Evolutionary conservation across 305 asterid genomes (phyloP).

Genomic region (Rubia peregrina): DNA sequence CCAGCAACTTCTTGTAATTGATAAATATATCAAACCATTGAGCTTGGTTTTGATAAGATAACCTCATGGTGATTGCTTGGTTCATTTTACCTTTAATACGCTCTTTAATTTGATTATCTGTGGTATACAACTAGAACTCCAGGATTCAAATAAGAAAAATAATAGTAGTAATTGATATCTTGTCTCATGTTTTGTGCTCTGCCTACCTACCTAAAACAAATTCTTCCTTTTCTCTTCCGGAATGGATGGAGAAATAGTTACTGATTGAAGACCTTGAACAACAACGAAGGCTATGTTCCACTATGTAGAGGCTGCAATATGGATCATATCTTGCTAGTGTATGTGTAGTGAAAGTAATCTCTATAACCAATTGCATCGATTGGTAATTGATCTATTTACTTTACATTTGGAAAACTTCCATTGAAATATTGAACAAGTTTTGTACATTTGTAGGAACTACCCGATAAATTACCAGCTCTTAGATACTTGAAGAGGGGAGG

Average conservation of each 20-base stretch:
- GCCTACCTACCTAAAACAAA: not conserved
- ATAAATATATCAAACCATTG: not conserved
- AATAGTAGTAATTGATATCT: not conserved
- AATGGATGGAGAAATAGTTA: not conserved
- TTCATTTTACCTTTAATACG: not conserved
- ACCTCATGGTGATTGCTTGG: not conserved
- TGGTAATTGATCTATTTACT: not conserved
- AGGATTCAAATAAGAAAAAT: not conserved
- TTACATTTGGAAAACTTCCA: not conserved
- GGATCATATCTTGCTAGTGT: not conserved
- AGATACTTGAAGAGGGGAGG: not conserved
- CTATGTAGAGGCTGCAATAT: not conserved
- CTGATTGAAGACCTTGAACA: not conserved
- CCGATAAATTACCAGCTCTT: slow-evolving; percentile 14
- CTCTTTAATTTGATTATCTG: not conserved
- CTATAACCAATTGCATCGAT: not conserved
- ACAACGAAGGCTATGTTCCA: not conserved
- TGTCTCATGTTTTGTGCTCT: not conserved
- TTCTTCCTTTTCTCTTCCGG: not conserved
- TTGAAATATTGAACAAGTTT: not conserved
- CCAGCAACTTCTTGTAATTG: not conserved
- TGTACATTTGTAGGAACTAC: slow-evolving; percentile 21
- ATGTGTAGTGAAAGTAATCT: not conserved
- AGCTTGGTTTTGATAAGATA: not conserved
- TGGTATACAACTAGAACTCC: not conserved